Conservation (phyloP, 352 stramenopile genomes). For the Globisporangium okanoganense region DNA sequence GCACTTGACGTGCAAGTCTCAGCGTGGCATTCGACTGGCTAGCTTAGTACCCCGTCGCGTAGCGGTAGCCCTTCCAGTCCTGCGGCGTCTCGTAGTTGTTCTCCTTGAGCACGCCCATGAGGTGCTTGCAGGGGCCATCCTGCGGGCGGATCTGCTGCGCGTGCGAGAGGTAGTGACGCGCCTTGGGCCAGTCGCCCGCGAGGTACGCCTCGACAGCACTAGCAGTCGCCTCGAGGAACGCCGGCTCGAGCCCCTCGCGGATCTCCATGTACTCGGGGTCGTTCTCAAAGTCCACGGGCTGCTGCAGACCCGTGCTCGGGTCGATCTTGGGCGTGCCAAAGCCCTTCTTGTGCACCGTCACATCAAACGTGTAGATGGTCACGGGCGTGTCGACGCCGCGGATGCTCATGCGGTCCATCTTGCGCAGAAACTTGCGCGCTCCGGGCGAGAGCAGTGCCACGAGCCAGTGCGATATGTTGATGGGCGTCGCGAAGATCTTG, state of each 20-base stretch:
- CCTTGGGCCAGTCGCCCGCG: slow-evolving; percentile 67
- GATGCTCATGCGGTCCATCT: slow-evolving; percentile 86
- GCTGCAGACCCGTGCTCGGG: slow-evolving; percentile 47
- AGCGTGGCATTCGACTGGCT: background rate
- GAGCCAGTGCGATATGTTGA: slow-evolving; percentile 87
- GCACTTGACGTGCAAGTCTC: background rate
- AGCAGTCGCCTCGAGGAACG: slow-evolving; percentile 64
- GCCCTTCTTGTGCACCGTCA: slow-evolving; percentile 72
- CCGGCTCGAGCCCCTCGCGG: slow-evolving; percentile 71
- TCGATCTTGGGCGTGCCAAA: slow-evolving; percentile 77
- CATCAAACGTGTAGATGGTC: slow-evolving; percentile 87
- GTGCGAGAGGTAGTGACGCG: slow-evolving; percentile 66
- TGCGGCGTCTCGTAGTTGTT: slow-evolving; percentile 80
- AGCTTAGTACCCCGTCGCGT: slow-evolving; percentile 71
- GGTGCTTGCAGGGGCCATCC: slow-evolving; percentile 89
- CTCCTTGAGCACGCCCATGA: slow-evolving; percentile 90
- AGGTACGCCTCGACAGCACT: slow-evolving; percentile 78
- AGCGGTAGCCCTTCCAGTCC: slow-evolving; percentile 91
- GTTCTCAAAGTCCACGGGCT: slow-evolving; percentile 78
- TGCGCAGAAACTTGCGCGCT: slow-evolving; percentile 70
- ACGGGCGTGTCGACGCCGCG: slow-evolving; percentile 76
- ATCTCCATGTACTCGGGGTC: slow-evolving; percentile 83
- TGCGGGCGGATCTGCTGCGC: slow-evolving; percentile 67
- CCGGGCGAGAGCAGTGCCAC: slow-evolving; percentile 59
- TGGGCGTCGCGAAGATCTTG: slow-evolving; percentile 88